A percentile compares a stretch with the other conserved stretches of the same genome.
phyloP scores from a whole-genome alignment of 2,329 filamentous ascomycete genomes.

The Colletotrichum sp. region DNA sequence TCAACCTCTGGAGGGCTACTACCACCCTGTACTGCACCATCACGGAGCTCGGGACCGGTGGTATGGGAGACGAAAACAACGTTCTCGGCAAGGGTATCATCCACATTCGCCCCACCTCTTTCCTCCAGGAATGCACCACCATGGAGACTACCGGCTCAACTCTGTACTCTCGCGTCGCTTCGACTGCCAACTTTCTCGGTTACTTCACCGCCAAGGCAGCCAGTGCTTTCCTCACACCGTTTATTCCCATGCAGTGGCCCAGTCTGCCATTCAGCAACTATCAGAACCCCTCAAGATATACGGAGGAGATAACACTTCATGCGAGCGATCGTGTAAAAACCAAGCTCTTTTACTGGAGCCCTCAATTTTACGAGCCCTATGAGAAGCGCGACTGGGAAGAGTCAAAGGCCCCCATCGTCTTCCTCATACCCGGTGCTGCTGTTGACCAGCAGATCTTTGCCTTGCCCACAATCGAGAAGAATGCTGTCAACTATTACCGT shows the following conservation, averaged over 20 bases:
- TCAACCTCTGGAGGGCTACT: slow-evolving; percentile 65
- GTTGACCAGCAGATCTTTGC: slow-evolving; percentile 69
- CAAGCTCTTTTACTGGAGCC: slow-evolving; percentile 61
- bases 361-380: slow-evolving; percentile 40
- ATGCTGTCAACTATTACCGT: slow-evolving; percentile 67
- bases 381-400: neutral
- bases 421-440: slow-evolving; percentile 66
- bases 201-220: slow-evolving; percentile 61
- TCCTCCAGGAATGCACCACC: slow-evolving; percentile 59
- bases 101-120: slow-evolving; percentile 57
- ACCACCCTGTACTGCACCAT: slow-evolving; percentile 68
- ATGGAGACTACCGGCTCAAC: slow-evolving; percentile 54
- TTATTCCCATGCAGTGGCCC: slow-evolving; percentile 61
- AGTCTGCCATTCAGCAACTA: slow-evolving; percentile 50
- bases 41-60: slow-evolving; percentile 38
- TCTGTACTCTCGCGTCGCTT: slow-evolving; percentile 46
- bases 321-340: slow-evolving; percentile 59
- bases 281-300: slow-evolving; percentile 52
- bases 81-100: slow-evolving; percentile 65
- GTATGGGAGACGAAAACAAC: slow-evolving; percentile 35
- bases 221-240: slow-evolving; percentile 56
- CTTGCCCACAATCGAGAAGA: slow-evolving; percentile 64
- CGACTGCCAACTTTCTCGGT: slow-evolving; percentile 56
- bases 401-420: slow-evolving; percentile 49
- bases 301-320: slow-evolving; percentile 45